Base-by-base conservation (phyloP, 2,329 filamentous ascomycete genomes). In the Paecilomyces dactylethromorphus region DNA sequence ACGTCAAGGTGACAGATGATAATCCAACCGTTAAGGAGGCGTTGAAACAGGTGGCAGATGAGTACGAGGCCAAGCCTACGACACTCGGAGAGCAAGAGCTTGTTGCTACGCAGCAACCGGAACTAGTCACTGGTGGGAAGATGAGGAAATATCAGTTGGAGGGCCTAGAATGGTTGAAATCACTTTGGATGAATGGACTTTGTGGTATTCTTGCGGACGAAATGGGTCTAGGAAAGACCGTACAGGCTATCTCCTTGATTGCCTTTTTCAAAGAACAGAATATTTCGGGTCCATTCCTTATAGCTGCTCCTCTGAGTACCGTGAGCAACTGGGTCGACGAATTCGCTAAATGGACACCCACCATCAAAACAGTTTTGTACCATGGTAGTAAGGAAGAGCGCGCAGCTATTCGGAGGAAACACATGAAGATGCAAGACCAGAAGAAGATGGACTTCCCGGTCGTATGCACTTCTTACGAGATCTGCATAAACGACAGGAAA, bases 61-160 rank as follows among this genome's bases (percentile, higher is more conserved):
- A 85, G 53, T 79, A 81, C 54, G 82, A 83, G 56, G 78, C 84
- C 6, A 82, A 86, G 57, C 80, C 84, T 2, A 79, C 81, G n/a
- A 83, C 83, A 22, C 77, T 88, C 58, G 84, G 86, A 26, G 81
- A 85, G 56, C 85, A 87, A 64, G 82, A 92, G 57, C 75, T 97
- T 15, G 82, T 87, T 58, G 91, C 95, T 71, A 93, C 92, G 0
- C 82, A 89, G 62, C 94, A 99, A 70, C 94, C 94, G 0, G 87
- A 88, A 63, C 86, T 92, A 59, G 86, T 99, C 66, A 87, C 88
- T 0, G 91, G 91, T 4, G 94, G 94, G 1, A 88, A 87, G 3
- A 97, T 99, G 93, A 83, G 92, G 18, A 89, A 90, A 62, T 99
- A 99, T 69, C 94, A 99, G 67, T 78, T 99, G 0, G 93, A 97